Percentiles rank a stretch among this genome's conserved stretches.
Evolutionary conservation across 306 rosid species (phyloP).

Genomic region (Sicyos baderoa): DNA sequence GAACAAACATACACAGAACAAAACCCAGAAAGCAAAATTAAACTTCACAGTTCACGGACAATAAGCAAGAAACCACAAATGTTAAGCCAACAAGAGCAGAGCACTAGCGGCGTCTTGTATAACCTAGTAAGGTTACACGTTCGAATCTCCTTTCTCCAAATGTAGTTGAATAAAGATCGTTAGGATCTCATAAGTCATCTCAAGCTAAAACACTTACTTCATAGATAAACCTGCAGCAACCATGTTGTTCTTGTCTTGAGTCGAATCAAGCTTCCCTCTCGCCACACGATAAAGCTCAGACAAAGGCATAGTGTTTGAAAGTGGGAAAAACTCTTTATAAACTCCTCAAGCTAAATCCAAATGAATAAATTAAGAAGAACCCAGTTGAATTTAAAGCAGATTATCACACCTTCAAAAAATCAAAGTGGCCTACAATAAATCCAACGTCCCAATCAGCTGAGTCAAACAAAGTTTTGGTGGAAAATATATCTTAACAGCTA

Average conservation of each 20-base stretch:
- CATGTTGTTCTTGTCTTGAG: constrained; percentile 34
- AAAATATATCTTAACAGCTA: background rate
- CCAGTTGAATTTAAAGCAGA: constrained; percentile 1
- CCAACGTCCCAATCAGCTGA: constrained; percentile 13
- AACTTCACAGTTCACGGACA: constrained; percentile 18
- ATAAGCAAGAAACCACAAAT: background rate
- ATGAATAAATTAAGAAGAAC: constrained; percentile 17
- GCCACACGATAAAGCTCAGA: constrained; percentile 69
- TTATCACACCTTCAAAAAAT: background rate
- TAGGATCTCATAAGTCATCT: constrained; percentile 14
- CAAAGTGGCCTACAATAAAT: background rate
- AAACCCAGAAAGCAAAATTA: background rate
- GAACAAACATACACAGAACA: background rate
- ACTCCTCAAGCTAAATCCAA: constrained; percentile 22
- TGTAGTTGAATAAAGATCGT: background rate
- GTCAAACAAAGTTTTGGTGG: background rate
- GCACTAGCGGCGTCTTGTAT: too few relatives aligned
- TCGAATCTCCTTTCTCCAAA: too few relatives aligned
- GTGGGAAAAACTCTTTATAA: constrained; percentile 25
- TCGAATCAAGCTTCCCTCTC: constrained; percentile 45
- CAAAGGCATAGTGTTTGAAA: constrained; percentile 56
- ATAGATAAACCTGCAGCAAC: constrained; percentile 37
- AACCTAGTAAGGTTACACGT: too few relatives aligned
- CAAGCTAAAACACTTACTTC: constrained; percentile 46
- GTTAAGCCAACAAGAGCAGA: too few relatives aligned